Percentiles rank a stretch among this genome's conserved stretches.
These are phyloP conservation scores for Orbilia ellipsospora DNA, from an alignment of 2,329 filamentous ascomycete species.

Conservation along the genomic window DNA sequence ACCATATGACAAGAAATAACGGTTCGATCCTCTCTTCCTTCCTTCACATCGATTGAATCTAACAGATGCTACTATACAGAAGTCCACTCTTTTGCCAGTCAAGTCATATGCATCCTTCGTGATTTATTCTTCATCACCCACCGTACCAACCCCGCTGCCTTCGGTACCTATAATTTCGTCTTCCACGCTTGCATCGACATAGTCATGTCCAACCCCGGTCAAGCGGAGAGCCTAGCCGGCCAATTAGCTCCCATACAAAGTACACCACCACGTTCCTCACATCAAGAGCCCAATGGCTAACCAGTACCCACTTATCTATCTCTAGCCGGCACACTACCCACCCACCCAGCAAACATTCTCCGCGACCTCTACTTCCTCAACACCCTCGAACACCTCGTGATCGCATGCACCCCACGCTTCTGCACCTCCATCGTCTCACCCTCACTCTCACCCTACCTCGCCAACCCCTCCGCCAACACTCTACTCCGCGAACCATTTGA, in stretches of 20 bases:
- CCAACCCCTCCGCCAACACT: slow-evolving; percentile 67
- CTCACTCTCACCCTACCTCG: slow-evolving; percentile 79
- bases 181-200: slow-evolving; percentile 85
- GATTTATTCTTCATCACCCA: slow-evolving; percentile 85
- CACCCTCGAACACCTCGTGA: slow-evolving; percentile 82
- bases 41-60: neutral
- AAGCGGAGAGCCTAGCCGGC: slow-evolving; percentile 74
- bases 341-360: slow-evolving; percentile 74
- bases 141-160: slow-evolving; percentile 76
- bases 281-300: slow-evolving; percentile 11
- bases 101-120: slow-evolving; percentile 77
- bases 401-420: slow-evolving; percentile 73
- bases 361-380: slow-evolving; percentile 92
- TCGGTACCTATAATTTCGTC: slow-evolving; percentile 86
- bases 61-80: slow-evolving; percentile 60
- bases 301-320: slow-evolving; percentile 65
- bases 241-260: slow-evolving; percentile 46
- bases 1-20: slow-evolving; percentile 63
- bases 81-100: slow-evolving; percentile 75
- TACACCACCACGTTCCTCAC: slow-evolving; percentile 7
- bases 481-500: slow-evolving; percentile 80
- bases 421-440: slow-evolving; percentile 79
- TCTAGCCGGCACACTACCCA: slow-evolving; percentile 69
- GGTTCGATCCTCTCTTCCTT: slow-evolving; percentile 8
- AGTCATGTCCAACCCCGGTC: slow-evolving; percentile 75